Percentiles rank a stretch among this genome's conserved stretches.
Evolutionary conservation across 2,329 filamentous ascomycete genomes (phyloP).

Genomic region (Fusarium floridanum): DNA sequence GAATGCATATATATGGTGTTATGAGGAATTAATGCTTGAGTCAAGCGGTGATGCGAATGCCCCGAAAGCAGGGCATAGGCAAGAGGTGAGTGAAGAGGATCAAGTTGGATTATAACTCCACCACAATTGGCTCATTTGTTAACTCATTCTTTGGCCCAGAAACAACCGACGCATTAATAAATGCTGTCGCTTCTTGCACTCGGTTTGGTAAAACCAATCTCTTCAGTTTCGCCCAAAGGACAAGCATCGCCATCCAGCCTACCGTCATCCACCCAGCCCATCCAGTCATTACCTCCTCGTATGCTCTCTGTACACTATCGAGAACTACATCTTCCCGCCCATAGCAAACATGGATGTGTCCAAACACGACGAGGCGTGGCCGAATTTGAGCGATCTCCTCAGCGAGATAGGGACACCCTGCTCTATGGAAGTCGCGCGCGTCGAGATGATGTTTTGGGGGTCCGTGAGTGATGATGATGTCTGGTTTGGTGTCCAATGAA

Average conservation of each 20-base stretch:
- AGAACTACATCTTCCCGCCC: slow-evolving; percentile 39
- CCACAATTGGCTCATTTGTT: slow-evolving; percentile 18
- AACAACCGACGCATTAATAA: slow-evolving; percentile 35
- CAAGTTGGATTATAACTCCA: background rate
- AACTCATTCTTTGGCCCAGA: slow-evolving; percentile 19
- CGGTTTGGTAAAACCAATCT: background rate
- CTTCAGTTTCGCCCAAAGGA: slow-evolving; percentile 18
- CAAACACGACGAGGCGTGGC: slow-evolving; percentile 40
- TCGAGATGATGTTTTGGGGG: slow-evolving; percentile 45
- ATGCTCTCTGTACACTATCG: slow-evolving; percentile 28
- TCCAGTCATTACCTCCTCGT: slow-evolving; percentile 37
- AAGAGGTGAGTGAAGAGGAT: background rate
- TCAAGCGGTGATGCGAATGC: rapidly evolving
- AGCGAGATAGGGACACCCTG: slow-evolving; percentile 40
- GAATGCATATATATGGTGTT: background rate
- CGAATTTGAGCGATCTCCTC: slow-evolving; percentile 32
- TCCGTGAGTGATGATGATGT: slow-evolving; percentile 44
- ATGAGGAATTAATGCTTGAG: background rate
- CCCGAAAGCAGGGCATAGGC: background rate
- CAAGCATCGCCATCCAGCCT: slow-evolving; percentile 32
- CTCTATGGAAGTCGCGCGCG: slow-evolving; percentile 38
- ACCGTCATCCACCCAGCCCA: slow-evolving; percentile 40
- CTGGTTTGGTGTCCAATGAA: slow-evolving; percentile 4
- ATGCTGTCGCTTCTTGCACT: background rate
- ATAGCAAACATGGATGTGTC: slow-evolving; percentile 43